These are phyloP conservation scores for Neohortaea acidophila DNA, from an alignment of 495 filamentous ascomycete genomes.

Conservation along the genomic window DNA sequence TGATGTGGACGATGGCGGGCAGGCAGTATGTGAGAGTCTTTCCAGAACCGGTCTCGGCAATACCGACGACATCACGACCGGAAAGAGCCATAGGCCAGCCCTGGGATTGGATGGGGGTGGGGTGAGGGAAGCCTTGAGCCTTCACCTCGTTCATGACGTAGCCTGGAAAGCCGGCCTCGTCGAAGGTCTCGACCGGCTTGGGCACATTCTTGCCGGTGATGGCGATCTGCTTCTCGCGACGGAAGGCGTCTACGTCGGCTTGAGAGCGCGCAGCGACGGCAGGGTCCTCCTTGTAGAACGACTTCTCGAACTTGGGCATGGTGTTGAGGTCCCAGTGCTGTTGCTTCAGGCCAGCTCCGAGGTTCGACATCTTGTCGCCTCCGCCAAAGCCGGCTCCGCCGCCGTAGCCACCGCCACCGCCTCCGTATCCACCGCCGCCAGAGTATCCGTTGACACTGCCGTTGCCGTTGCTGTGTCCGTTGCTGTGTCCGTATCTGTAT, in stretches of 20 bases:
- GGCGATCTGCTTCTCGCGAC: constrained; percentile 63
- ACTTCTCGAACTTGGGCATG: constrained; percentile 95
- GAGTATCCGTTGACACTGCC: constrained; percentile 31
- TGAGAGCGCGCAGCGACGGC: constrained; percentile 57
- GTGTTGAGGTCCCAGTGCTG: constrained; percentile 68
- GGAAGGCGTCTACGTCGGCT: constrained; percentile 74
- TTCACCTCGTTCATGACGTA: constrained; percentile 98
- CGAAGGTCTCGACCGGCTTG: constrained; percentile 87
- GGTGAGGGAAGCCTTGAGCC: constrained; percentile 81
- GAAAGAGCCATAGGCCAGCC: constrained; percentile 99
- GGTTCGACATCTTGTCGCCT: constrained; percentile 79
- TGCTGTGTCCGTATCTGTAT: constrained; percentile 30
- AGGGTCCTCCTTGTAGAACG: constrained; percentile 91
- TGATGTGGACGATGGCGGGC: constrained; percentile 97
- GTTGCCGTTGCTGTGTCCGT: constrained; percentile 35
- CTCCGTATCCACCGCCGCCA: constrained; percentile 19
- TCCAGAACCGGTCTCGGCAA: constrained; percentile 97
- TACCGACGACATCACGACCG: constrained; percentile 96
- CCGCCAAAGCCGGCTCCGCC: constrained; percentile 39
- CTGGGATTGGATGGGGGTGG: constrained; percentile 93
- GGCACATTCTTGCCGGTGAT: constrained; percentile 65
- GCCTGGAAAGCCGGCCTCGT: constrained; percentile 88
- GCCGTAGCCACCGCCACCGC: constrained; percentile 25
- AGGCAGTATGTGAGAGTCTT: constrained; percentile 98
- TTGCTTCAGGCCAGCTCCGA: constrained; percentile 70